These are phyloP conservation scores for Magnolia changhungtana DNA, from an alignment of 164 flowering plant genomes.

Conservation along the genomic window DNA sequence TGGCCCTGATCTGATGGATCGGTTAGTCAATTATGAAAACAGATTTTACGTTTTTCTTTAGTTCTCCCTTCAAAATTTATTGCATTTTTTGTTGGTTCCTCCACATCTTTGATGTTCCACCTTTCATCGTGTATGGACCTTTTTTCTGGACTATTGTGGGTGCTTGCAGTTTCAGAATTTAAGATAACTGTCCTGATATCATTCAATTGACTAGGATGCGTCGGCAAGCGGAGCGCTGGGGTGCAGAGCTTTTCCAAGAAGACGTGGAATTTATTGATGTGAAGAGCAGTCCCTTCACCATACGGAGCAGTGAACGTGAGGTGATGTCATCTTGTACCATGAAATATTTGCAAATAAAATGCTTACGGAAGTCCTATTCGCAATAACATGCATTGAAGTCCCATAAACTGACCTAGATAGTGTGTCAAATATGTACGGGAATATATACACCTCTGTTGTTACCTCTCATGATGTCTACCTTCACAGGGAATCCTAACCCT, in stretches of 20 bases:
- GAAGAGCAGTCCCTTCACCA: slow-evolving; percentile 68
- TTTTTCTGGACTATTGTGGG: neutral
- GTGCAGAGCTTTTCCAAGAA: slow-evolving; percentile 86
- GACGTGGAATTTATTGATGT: slow-evolving; percentile 89
- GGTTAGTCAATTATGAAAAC: slow-evolving; percentile 33
- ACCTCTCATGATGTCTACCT: neutral
- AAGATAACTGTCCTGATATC: neutral
- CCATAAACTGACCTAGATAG: neutral
- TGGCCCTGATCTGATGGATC: slow-evolving; percentile 98
- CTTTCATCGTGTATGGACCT: neutral
- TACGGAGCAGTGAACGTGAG: slow-evolving; percentile 88
- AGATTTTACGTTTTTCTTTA: neutral
- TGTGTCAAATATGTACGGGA: neutral
- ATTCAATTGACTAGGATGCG: slow-evolving; percentile 56
- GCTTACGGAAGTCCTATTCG: neutral
- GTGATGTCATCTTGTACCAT: slow-evolving; percentile 33
- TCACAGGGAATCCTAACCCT: neutral
- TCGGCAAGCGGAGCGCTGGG: slow-evolving; percentile 95
- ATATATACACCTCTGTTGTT: neutral
- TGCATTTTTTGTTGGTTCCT: no score
- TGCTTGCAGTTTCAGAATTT: neutral
- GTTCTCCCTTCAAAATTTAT: neutral
- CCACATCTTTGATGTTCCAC: neutral
- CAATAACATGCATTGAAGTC: neutral
- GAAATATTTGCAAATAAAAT: neutral